Conservation (phyloP, 164 flowering plant species). For the Tetracentron sinense region DNA sequence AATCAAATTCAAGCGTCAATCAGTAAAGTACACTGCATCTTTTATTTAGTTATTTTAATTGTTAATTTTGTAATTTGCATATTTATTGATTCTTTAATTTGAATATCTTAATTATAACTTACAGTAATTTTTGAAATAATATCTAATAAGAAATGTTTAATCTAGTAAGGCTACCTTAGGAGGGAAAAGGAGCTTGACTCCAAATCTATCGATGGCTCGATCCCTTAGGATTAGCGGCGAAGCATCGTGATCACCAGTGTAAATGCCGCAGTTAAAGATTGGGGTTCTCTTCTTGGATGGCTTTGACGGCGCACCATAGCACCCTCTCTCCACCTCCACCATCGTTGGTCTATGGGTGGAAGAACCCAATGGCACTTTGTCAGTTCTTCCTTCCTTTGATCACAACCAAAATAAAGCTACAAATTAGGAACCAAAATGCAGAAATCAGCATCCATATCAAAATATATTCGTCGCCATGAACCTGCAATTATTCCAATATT, state of each 20-base stretch:
- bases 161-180: conserved; percentile 49
- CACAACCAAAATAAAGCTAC: conserved; percentile 10
- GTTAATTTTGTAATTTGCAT: no score
- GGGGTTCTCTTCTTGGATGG: conserved; percentile 67
- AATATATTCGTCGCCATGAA: conserved; percentile 16
- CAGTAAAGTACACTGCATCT: no score
- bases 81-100: no score
- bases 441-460: conserved; percentile 20
- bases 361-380: conserved; percentile 64
- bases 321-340: conserved; percentile 99
- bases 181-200: conserved; percentile 56
- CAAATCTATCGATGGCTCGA: conserved; percentile 85
- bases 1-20: no score
- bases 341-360: conserved; percentile 97
- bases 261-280: conserved; percentile 67
- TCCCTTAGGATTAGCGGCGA: conserved; percentile 48
- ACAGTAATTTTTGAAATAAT: no score
- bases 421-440: conserved; percentile 3
- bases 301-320: conserved; percentile 94
- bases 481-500: not conserved
- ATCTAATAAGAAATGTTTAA: not conserved
- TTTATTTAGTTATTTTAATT: no score
- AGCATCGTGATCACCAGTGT: conserved; percentile 87
- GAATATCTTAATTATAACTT: no score
- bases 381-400: conserved; percentile 31